Conservation (phyloP, 148 eudicot species). For the Silene latifolia region DNA sequence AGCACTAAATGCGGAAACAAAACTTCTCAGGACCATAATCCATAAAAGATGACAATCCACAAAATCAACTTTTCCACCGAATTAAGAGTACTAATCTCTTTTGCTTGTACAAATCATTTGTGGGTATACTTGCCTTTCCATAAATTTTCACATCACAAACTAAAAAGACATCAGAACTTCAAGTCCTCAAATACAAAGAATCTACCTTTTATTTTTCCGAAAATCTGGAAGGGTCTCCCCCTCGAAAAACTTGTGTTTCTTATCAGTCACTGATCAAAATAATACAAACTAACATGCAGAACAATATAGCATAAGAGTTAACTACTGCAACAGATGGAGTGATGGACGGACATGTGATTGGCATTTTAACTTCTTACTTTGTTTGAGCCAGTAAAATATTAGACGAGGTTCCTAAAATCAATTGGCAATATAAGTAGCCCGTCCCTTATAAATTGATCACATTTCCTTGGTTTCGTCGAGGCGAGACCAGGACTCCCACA, state of each 20-base stretch:
- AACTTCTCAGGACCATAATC: neutral
- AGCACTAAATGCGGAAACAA: neutral
- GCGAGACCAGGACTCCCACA: too few species aligned
- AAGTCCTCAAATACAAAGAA: neutral
- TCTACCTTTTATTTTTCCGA: neutral
- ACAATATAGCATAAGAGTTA: neutral
- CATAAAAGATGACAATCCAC: neutral
- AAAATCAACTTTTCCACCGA: neutral
- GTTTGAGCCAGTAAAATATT: neutral
- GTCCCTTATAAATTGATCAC: too few species aligned
- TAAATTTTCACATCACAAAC: neutral
- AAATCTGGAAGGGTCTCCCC: neutral
- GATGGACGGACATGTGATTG: neutral
- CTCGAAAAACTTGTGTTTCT: neutral
- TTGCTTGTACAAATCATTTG: neutral
- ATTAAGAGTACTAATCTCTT: neutral
- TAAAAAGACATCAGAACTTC: neutral
- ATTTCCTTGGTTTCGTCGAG: too few species aligned
- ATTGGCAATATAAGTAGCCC: neutral
- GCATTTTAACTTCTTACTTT: neutral
- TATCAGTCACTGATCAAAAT: neutral
- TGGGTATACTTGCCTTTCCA: neutral
- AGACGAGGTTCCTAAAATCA: neutral
- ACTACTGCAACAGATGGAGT: neutral
- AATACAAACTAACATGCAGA: neutral